Evolutionary conservation across 495 filamentous ascomycete genomes (phyloP), one percentile per base, ranked within the genome.

Genomic region (Penicillium salamii): DNA sequence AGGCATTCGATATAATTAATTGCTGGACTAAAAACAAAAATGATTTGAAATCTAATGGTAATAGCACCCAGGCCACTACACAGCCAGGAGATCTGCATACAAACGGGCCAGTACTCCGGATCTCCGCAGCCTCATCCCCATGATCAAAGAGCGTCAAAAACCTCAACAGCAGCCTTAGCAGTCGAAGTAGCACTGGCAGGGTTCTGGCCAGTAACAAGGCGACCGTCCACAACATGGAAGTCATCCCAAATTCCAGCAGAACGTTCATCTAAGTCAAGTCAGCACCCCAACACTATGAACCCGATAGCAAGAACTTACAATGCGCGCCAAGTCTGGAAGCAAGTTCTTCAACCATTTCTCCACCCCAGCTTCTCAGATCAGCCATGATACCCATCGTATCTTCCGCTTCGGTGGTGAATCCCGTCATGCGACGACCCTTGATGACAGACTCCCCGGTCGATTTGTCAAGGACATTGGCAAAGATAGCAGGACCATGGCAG

Each of bases 191-290:
- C 81, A 58, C 81, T 85, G 6, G 76, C 78, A 6, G 86, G 86
- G 52, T 88, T 89, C 69, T 88, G 82, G 0, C 86, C 86, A 4
- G 85, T 88, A 15, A 89, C 81, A 21, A 89, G 46, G 48, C 72
- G 80, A 1, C 85, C 85, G 41, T 74, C 72, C 17, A 68, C 61
- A 42, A 76, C 54, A 50, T 71, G 59, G 49, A 72, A 77, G 36
- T 69, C 67, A 62, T 73, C 76, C 76, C 74, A 78, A 24, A 71
- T 59, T 7, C 70, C 75, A 21, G 51, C 32, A 4, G 65, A 50
- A 1, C 67, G 57, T 26, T 61, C 63, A 57, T 78, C 68, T 75
- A 34, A 39, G 19, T 13, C 26, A 44, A 56, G 44, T 36, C 9
- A 18, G 26, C 17, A 35, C 33, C n/a, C n/a, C 19, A 54, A 14